phyloP scores from a whole-genome alignment of 1,139 yeast genomes.

The Protomyces macrosporus region DNA sequence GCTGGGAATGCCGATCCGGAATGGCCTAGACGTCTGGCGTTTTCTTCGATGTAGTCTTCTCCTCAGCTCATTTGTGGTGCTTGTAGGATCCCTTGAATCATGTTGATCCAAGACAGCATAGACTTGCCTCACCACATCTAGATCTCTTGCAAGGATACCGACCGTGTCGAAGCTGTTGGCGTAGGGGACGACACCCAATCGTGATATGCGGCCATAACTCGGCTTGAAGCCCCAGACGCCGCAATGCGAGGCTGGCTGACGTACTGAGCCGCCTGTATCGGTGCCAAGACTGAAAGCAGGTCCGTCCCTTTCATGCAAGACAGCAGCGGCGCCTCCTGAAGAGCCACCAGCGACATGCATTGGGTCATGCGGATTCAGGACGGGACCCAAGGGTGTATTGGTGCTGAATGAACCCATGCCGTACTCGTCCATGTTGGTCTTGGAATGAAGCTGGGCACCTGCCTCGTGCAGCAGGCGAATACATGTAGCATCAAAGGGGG shows the following conservation, averaged over 20 bases:
- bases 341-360: constrained; percentile 75
- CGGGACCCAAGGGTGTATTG: constrained; percentile 57
- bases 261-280: constrained; percentile 94
- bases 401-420: constrained; percentile 75
- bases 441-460: constrained; percentile 62
- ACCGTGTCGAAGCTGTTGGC: constrained; percentile 95
- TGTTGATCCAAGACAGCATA: constrained; percentile 41
- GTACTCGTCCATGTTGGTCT: constrained; percentile 93
- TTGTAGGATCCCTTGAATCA: constrained; percentile 80
- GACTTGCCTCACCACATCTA: constrained; percentile 43
- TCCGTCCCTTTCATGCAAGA: constrained; percentile 41
- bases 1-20: constrained; percentile 63
- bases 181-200: constrained; percentile 88
- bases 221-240: constrained; percentile 86
- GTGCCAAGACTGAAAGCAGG: constrained; percentile 50
- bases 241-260: constrained; percentile 86
- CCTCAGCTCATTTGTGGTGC: constrained; percentile 43
- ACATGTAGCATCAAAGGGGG: constrained; percentile 83
- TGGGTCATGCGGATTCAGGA: constrained; percentile 55
- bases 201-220: constrained; percentile 78
- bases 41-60: constrained; percentile 27
- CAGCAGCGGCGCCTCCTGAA: constrained; percentile 88
- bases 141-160: constrained; percentile 59
- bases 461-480: constrained; percentile 48
- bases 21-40: constrained; percentile 29